phyloP scores from a whole-genome alignment of 345 rosid species.

The Salix koriyanagi region DNA sequence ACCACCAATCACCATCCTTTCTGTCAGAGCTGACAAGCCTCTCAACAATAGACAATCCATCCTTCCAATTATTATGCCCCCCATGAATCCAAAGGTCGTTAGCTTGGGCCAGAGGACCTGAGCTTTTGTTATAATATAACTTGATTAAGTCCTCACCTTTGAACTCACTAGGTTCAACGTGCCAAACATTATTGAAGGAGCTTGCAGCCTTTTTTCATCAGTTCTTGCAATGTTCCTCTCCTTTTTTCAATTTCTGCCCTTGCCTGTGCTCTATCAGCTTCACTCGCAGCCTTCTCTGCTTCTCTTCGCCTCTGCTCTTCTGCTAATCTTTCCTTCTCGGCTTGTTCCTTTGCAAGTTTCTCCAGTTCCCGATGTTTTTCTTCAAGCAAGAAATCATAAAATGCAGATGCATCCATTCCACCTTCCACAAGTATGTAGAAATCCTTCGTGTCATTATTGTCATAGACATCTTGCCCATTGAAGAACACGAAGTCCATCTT shows the following conservation, averaged over 20 bases:
- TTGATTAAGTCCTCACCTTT: conserved; percentile 51
- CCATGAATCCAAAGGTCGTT: conserved; percentile 87
- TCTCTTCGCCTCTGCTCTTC: conserved; percentile 72
- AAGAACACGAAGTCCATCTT: conserved; percentile 87
- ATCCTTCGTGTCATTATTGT: conserved; percentile 69
- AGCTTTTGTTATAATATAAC: conserved; percentile 62
- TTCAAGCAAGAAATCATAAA: conserved; percentile 83
- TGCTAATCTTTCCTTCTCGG: conserved; percentile 64
- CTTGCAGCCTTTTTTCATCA: conserved; percentile 50
- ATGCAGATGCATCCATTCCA: conserved; percentile 63
- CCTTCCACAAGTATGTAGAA: conserved; percentile 65
- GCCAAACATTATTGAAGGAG: conserved; percentile 58
- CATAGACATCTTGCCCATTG: conserved; percentile 67
- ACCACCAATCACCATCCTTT: conserved; percentile 80
- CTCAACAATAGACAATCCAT: conserved; percentile 61
- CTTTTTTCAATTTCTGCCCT: conserved; percentile 53
- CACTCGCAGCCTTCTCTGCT: conserved; percentile 65
- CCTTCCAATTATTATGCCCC: conserved; percentile 75
- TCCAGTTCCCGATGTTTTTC: conserved; percentile 74
- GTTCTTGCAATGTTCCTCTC: conserved; percentile 36
- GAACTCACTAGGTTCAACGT: conserved; percentile 61
- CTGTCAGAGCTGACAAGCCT: conserved; percentile 47
- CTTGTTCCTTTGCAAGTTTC: conserved; percentile 69
- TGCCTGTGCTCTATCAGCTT: conserved; percentile 77
- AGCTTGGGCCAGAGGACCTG: conserved; percentile 65